Percentiles rank a stretch among this genome's conserved stretches.
Evolutionary conservation across 192 early-diverging fungal species (phyloP).

Genomic region (Entomortierella lignicola): DNA sequence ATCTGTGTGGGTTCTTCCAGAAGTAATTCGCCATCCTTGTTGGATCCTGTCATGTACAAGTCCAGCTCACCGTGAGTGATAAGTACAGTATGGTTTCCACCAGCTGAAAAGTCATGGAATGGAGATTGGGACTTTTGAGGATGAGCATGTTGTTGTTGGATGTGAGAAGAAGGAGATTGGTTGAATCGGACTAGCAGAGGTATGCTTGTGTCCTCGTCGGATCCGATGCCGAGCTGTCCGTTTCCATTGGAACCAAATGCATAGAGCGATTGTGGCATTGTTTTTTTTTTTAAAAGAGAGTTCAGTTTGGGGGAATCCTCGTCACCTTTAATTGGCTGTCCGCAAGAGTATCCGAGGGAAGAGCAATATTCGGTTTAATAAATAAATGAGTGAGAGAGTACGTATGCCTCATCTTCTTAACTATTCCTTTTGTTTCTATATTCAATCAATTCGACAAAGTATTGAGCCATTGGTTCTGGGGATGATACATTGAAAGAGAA

Average conservation of each 20-base stretch:
- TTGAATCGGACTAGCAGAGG: conserved; percentile 22
- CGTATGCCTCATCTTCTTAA: too few species aligned
- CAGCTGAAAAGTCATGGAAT: conserved; percentile 60
- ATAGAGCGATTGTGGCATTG: conserved; percentile 34
- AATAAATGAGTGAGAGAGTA: neutral
- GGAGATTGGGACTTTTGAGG: conserved; percentile 3
- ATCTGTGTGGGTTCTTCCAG: conserved; percentile 13
- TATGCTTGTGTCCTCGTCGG: conserved; percentile 54
- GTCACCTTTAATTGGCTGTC: neutral
- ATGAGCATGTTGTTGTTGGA: conserved; percentile 1
- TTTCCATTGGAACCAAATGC: conserved; percentile 74
- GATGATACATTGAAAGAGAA: too few species aligned
- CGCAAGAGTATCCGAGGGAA: neutral
- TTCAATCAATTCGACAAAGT: too few species aligned
- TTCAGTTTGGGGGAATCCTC: neutral
- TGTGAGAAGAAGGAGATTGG: neutral
- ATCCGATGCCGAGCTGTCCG: conserved; percentile 73
- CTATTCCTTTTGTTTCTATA: too few species aligned
- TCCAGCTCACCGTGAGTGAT: conserved; percentile 32
- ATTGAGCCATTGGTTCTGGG: neutral
- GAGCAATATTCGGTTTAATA: neutral
- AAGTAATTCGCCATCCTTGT: conserved; percentile 62
- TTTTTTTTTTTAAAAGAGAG: neutral
- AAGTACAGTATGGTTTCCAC: conserved; percentile 78
- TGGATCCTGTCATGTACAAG: conserved; percentile 62